These are phyloP conservation scores for Pleurotus citrinopileatus DNA, from an alignment of 768 basidiomycete genomes.

Conservation along the genomic window DNA sequence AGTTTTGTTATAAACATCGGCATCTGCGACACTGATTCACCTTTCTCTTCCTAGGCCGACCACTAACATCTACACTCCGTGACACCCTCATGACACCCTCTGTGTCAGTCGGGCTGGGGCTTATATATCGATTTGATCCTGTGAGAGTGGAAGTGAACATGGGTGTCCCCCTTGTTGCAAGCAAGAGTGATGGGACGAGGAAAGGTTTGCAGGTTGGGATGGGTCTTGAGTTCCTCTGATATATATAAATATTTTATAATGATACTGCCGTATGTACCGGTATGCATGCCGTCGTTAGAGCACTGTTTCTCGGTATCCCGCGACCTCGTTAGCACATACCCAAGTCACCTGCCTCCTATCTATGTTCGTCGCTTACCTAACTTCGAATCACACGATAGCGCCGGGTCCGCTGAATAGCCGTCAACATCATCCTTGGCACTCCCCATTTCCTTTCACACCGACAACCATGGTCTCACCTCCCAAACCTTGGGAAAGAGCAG, in stretches of 20 bases:
- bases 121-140: constrained; percentile 82
- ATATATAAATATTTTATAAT: too few relatives aligned
- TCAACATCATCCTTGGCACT: background rate
- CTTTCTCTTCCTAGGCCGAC: constrained; percentile 26
- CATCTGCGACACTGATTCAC: constrained; percentile 4
- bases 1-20: constrained; percentile 18
- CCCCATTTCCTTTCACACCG: constrained; percentile 1
- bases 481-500: constrained; percentile 83
- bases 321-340: too few relatives aligned
- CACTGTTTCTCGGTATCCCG: too few relatives aligned
- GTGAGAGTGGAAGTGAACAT: constrained; percentile 87
- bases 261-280: too few relatives aligned
- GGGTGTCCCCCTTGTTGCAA: constrained; percentile 75
- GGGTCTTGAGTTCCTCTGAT: constrained; percentile 72
- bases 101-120: constrained; percentile 76
- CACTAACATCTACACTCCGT: constrained; percentile 36
- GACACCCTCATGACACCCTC: constrained; percentile 53
- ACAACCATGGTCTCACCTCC: constrained; percentile 76
- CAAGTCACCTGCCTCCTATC: too few relatives aligned
- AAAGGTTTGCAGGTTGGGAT: constrained; percentile 81
- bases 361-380: too few relatives aligned
- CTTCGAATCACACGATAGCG: too few relatives aligned
- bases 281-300: too few relatives aligned
- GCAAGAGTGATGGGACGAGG: constrained; percentile 60
- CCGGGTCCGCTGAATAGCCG: background rate